Conservation (phyloP, 306 rosid genomes). For the Begonia loranthoides region DNA sequence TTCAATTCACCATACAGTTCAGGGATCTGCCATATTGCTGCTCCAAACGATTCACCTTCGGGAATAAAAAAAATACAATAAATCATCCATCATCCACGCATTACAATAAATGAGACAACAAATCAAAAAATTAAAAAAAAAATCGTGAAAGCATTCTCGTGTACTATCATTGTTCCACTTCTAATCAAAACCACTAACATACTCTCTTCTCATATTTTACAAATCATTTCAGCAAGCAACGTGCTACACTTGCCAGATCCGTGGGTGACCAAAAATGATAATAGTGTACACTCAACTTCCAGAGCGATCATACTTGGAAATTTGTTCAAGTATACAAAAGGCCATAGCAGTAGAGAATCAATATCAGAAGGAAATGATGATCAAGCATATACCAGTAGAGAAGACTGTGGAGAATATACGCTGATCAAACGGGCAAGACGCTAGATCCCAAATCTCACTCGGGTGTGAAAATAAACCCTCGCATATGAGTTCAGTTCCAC, state of each 20-base stretch:
- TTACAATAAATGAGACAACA: no score
- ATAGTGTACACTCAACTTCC: no score
- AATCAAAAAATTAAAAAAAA: no score
- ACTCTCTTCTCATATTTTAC: no score
- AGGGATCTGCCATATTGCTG: conserved; percentile 97
- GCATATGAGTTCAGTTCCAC: conserved; percentile 78
- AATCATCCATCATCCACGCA: conserved; percentile 1
- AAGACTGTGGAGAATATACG: conserved; percentile 94
- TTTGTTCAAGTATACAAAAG: no score
- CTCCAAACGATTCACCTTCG: conserved; percentile 81
- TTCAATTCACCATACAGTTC: conserved; percentile 89
- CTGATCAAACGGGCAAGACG: conserved; percentile 89
- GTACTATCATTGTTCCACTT: no score
- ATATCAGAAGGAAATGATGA: neutral
- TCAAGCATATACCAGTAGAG: conserved; percentile 43
- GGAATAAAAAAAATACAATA: conserved; percentile 16
- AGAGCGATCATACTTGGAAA: no score
- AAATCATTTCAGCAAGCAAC: no score
- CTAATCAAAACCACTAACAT: no score
- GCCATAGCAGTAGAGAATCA: neutral
- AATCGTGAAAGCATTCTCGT: no score
- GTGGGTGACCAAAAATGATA: no score
- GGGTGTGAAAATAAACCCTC: conserved; percentile 98
- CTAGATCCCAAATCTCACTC: conserved; percentile 97
- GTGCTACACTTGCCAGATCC: no score